These are phyloP conservation scores for Microsporum ferrugineum DNA, from an alignment of 2,329 filamentous ascomycete species.

Conservation along the genomic window DNA sequence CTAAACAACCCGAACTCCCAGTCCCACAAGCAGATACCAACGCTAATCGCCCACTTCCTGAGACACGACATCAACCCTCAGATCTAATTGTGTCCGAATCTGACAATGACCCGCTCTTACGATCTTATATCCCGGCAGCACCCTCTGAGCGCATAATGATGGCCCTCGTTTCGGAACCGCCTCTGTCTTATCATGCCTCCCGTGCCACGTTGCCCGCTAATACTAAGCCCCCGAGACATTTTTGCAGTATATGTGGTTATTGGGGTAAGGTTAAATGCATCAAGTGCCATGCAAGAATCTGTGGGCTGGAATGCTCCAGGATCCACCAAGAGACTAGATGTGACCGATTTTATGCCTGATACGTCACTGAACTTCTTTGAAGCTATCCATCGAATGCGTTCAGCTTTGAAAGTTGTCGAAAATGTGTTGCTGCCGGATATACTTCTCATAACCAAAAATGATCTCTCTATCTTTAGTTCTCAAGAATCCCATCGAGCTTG, in stretches of 20 bases:
- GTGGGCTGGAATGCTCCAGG: slow-evolving; percentile 38
- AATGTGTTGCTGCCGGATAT: too few species aligned
- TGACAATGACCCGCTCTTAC: slow-evolving; percentile 34
- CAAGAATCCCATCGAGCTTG: too few species aligned
- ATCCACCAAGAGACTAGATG: slow-evolving; percentile 39
- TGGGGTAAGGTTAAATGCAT: slow-evolving; percentile 41
- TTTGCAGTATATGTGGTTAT: slow-evolving; percentile 41
- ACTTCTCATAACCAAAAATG: too few species aligned
- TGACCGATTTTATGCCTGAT: slow-evolving; percentile 27
- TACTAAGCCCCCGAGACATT: slow-evolving; percentile 28
- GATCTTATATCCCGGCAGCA: slow-evolving; percentile 31
- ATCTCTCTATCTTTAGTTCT: too few species aligned
- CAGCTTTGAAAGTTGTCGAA: too few species aligned
- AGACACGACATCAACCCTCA: not conserved
- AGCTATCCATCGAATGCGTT: not conserved
- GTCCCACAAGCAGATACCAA: not conserved
- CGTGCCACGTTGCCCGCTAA: slow-evolving; percentile 27
- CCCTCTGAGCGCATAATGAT: slow-evolving; percentile 38
- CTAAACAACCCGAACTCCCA: slow-evolving; percentile 14
- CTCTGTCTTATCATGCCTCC: slow-evolving; percentile 37
- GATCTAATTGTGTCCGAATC: slow-evolving; percentile 27
- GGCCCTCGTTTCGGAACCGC: slow-evolving; percentile 35
- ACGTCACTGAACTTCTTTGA: not conserved
- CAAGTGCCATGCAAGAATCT: slow-evolving; percentile 37
- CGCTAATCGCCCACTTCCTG: not conserved